Base-by-base conservation (phyloP, 331 rosid species). In the Erythrophleum ivorense region DNA sequence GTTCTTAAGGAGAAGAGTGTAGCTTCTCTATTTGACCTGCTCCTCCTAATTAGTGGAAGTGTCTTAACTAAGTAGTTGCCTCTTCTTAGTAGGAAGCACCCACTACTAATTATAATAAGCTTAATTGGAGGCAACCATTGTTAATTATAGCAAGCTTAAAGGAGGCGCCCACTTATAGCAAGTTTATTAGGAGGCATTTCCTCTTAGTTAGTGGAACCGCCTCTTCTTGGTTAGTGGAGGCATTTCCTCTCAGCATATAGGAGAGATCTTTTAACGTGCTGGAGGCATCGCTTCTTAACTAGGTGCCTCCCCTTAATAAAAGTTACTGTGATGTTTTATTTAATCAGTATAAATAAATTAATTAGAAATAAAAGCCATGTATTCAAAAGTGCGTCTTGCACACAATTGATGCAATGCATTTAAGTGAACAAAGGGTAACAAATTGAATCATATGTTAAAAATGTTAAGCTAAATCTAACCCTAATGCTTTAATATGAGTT, bases 401-500 rank as follows among this genome's bases (percentile, higher is more conserved):
- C 63, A 55, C n/a, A 12, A 13, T 15, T 41, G 7, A 14, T 13
- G 14, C 11, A 21, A 57, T 40, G 24, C 54, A 75, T 62, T 21
- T 19, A 75, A 24, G 68, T 14, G 29, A 31, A 16, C 70, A 21
- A 48, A 19, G 45, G 9, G 38, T n/a, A 46, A 55, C 53, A n/a
- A 18, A 6, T 14, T 15, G 34, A 55, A 41, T 48, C 14, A 49
- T 49, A 9, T 31, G 15, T 50, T 34, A 48, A 66, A 76, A 66
- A 31, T 31, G 33, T 48, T 15, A 50, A 13, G 33, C 58, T 64
- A 43, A 41, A 66, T 75, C 33, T 57, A 76, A 15, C 58, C 58
- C 71, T 43, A 55, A 31, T 52, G 55, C 75, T 54, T 63, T 75
- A 29, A 52, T 38, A 76, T 71, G 45, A 76, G 7, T 64, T 64